These are phyloP conservation scores for Cyberlindnera lachancei DNA, from an alignment of 805 yeast genomes.

Conservation along the genomic window DNA sequence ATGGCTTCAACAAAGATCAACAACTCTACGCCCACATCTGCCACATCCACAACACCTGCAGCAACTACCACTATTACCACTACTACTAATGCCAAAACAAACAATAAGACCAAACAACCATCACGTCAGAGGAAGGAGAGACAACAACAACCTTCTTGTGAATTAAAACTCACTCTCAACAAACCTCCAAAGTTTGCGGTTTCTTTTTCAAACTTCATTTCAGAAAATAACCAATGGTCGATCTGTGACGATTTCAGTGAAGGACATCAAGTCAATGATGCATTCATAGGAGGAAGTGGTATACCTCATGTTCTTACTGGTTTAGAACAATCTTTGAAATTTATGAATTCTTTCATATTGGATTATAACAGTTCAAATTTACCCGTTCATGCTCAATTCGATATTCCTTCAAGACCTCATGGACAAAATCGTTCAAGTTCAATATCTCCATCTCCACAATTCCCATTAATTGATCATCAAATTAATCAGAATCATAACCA, in stretches of 20 bases:
- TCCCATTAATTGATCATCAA: conserved; percentile 1
- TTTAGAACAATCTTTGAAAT: conserved; percentile 39
- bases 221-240: conserved; percentile 61
- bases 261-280: conserved; percentile 71
- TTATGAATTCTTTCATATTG: conserved; percentile 45
- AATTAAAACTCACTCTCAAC: conserved; percentile 41
- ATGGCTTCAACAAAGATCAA: no score
- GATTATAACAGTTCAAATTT: conserved; percentile 34
- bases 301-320: conserved; percentile 70
- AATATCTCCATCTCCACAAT: conserved; percentile 11
- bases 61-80: no score
- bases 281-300: conserved; percentile 52
- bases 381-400: conserved; percentile 18
- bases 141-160: conserved; percentile 34
- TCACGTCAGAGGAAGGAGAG: no score
- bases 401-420: conserved; percentile 16
- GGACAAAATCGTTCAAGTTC: no score
- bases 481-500: neutral
- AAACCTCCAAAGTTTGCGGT: conserved; percentile 76
- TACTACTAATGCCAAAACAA: no score
- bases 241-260: conserved; percentile 81
- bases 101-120: no score
- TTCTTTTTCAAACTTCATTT: conserved; percentile 51
- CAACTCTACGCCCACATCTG: no score
- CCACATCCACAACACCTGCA: no score